phyloP scores from a whole-genome alignment of 2,329 filamentous ascomycete genomes.

The Dactylellina leptospora region DNA sequence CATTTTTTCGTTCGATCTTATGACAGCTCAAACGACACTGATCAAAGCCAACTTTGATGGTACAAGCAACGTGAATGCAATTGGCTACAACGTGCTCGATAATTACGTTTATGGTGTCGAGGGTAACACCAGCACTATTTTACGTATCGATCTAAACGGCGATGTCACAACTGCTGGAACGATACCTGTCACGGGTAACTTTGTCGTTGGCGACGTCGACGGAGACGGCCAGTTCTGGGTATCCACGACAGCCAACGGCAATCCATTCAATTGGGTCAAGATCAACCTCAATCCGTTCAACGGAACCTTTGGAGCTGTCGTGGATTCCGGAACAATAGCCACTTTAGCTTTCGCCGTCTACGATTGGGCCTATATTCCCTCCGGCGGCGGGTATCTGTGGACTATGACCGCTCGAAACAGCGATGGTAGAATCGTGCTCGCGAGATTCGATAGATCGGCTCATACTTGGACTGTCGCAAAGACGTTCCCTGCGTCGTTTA shows the following conservation, averaged over 20 bases:
- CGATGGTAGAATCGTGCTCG: background rate
- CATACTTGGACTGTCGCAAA: background rate
- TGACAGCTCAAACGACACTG: background rate
- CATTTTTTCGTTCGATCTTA: background rate
- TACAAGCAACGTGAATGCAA: background rate
- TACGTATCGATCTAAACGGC: background rate
- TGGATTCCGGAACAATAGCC: background rate
- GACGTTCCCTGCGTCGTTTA: background rate
- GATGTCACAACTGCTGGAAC: background rate
- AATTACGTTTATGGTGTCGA: conserved; percentile 8
- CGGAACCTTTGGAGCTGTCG: background rate
- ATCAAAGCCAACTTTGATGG: background rate
- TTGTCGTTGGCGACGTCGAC: conserved; percentile 7
- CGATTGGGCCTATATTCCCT: background rate
- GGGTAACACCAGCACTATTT: background rate
- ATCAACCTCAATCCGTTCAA: background rate
- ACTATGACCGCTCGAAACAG: background rate
- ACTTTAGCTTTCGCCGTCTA: background rate
- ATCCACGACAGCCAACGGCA: background rate
- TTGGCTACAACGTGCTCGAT: conserved; percentile 9
- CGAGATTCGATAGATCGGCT: background rate
- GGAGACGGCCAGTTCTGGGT: background rate
- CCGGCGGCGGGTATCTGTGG: background rate
- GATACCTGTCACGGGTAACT: background rate
- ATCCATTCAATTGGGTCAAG: background rate